A percentile compares a stretch with the other conserved stretches of the same genome.
phyloP scores from a whole-genome alignment of 148 eudicot genomes.

The Rhododendron williamsianum region DNA sequence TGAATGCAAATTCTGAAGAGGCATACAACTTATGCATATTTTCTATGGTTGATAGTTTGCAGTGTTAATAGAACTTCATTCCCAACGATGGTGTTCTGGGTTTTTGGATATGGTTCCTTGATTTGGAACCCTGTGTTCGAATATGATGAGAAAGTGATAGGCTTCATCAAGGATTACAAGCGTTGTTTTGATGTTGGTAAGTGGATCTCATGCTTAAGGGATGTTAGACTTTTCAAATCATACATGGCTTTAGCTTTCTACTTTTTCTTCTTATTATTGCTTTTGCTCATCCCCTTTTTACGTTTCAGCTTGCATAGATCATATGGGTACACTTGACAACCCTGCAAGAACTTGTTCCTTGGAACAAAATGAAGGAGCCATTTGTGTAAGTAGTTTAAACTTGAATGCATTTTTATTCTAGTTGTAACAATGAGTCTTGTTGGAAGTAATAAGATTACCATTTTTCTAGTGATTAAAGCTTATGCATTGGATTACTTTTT shows the following conservation, averaged over 20 bases:
- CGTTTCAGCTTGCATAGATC: conserved; percentile 87
- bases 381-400: conserved; percentile 56
- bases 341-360: conserved; percentile 98
- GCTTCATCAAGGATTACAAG: conserved; percentile 76
- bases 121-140: conserved; percentile 96
- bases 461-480: not conserved
- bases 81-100: conserved; percentile 81
- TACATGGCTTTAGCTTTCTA: not conserved
- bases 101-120: conserved; percentile 95
- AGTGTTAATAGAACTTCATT: conserved; percentile 1
- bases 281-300: not conserved
- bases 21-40: too few species aligned
- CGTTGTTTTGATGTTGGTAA: conserved; percentile 92
- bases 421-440: not conserved
- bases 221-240: not conserved
- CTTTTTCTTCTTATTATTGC: not conserved
- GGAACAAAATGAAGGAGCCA: conserved; percentile 64
- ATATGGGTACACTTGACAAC: conserved; percentile 85
- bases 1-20: too few species aligned
- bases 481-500: not conserved
- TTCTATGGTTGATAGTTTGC: not conserved
- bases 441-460: not conserved
- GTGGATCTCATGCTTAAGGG: conserved; percentile 7
- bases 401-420: not conserved
- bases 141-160: conserved; percentile 83